Percentiles rank a stretch among this genome's conserved stretches.
Evolutionary conservation across 2,329 filamentous ascomycete species (phyloP).

Genomic region (Lasiodiplodia theobromae): DNA sequence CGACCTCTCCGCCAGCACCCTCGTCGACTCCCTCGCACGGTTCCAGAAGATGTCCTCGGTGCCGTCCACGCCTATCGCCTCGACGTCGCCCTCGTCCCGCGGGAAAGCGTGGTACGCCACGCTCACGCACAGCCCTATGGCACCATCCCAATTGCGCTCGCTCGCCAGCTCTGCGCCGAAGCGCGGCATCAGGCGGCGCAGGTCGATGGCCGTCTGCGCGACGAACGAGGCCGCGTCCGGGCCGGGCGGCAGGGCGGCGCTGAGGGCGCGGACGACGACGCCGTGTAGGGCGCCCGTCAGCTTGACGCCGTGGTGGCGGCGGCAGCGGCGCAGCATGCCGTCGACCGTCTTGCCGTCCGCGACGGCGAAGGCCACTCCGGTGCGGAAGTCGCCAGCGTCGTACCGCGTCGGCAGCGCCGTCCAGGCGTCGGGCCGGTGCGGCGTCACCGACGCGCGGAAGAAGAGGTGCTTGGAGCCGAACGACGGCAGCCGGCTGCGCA

Average conservation of each 20-base stretch:
- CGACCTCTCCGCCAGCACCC: slow-evolving; percentile 42
- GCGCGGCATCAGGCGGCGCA: slow-evolving; percentile 45
- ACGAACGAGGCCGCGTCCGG: slow-evolving; percentile 40
- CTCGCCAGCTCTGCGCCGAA: not conserved
- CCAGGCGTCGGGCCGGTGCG: slow-evolving; percentile 44
- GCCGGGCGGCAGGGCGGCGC: slow-evolving; percentile 36
- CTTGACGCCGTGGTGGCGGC: slow-evolving; percentile 42
- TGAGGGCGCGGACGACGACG: slow-evolving; percentile 49
- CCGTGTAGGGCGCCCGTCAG: slow-evolving; percentile 53
- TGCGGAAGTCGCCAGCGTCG: slow-evolving; percentile 38
- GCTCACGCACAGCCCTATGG: slow-evolving; percentile 46
- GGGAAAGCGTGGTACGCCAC: slow-evolving; percentile 40
- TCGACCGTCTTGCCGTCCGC: slow-evolving; percentile 41
- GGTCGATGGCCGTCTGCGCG: slow-evolving; percentile 50
- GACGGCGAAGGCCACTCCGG: slow-evolving; percentile 42
- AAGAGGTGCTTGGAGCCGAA: slow-evolving; percentile 31
- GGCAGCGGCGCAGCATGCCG: slow-evolving; percentile 40
- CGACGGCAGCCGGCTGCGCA: slow-evolving; percentile 39
- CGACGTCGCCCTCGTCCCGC: not conserved
- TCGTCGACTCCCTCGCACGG: slow-evolving; percentile 42
- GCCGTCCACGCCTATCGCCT: not conserved
- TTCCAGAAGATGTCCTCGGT: slow-evolving; percentile 43
- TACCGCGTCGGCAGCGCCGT: slow-evolving; percentile 40
- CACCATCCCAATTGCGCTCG: slow-evolving; percentile 35
- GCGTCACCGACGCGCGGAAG: slow-evolving; percentile 37